Conservation (phyloP, 192 early-diverging fungal genomes). For the Dispira parvispora region DNA sequence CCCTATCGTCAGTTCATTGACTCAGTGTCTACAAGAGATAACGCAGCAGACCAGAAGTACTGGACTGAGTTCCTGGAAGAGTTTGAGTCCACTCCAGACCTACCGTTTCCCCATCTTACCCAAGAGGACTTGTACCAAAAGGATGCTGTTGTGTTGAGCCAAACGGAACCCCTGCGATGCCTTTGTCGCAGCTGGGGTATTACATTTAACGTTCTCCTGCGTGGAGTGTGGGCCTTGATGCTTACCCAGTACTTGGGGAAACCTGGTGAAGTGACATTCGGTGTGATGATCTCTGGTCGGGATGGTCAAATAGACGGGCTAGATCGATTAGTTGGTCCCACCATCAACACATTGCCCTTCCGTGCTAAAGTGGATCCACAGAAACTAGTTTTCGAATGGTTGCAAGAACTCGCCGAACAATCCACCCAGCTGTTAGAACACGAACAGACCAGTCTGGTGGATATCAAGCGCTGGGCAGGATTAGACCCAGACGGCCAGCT, state of each 20-base stretch:
- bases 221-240: conserved; percentile 3
- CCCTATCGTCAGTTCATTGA: not conserved
- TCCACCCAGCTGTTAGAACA: not conserved
- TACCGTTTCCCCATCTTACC: not conserved
- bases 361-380: not conserved
- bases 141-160: not conserved
- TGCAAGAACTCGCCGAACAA: not conserved
- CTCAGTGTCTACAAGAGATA: not conserved
- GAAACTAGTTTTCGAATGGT: not conserved
- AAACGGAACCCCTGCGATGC: not conserved
- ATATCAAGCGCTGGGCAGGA: conserved; percentile 1
- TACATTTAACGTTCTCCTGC: not conserved
- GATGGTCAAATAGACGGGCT: not conserved
- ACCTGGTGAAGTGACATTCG: conserved; percentile 6
- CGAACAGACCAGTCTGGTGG: conserved; percentile 2
- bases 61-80: not conserved
- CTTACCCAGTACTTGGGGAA: not conserved
- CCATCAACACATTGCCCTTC: conserved; percentile 7
- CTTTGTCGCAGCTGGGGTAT: not conserved
- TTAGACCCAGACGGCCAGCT: not conserved
- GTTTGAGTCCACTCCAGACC: not conserved
- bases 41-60: not conserved
- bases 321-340: conserved; percentile 4
- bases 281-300: conserved; percentile 8
- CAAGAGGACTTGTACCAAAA: not conserved